A percentile compares a stretch with the other conserved stretches of the same genome.
Evolutionary conservation across 2,329 filamentous ascomycete species (phyloP).

Genomic region (Hypoxylon sp.): DNA sequence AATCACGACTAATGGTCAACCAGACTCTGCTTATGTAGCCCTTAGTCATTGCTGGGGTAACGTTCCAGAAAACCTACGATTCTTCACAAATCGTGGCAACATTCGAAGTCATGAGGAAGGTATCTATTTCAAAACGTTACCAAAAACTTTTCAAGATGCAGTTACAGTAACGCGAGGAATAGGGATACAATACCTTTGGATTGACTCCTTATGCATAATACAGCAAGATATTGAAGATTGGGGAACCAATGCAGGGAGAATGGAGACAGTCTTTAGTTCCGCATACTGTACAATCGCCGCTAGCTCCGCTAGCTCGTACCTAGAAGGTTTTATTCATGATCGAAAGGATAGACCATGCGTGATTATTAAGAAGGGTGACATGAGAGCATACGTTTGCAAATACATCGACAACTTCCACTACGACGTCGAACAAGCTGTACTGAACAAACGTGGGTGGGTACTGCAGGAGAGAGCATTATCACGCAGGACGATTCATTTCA

Average conservation of each 20-base stretch:
- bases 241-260: slow-evolving; percentile 17
- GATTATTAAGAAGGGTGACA: not conserved
- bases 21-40: slow-evolving; percentile 9
- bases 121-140: slow-evolving; percentile 15
- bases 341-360: slow-evolving; percentile 22
- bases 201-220: slow-evolving; percentile 23
- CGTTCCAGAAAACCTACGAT: not conserved
- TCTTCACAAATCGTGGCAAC: slow-evolving; percentile 9
- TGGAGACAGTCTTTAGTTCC: slow-evolving; percentile 40
- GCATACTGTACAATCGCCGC: slow-evolving; percentile 42
- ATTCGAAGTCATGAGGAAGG: not conserved
- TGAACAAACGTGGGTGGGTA: slow-evolving; percentile 42
- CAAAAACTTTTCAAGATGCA: slow-evolving; percentile 17
- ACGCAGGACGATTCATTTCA: slow-evolving; percentile 38
- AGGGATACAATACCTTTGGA: slow-evolving; percentile 12
- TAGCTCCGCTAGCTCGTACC: slow-evolving; percentile 25
- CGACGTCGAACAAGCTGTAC: slow-evolving; percentile 31
- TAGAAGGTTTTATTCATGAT: slow-evolving; percentile 25
- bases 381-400: slow-evolving; percentile 28
- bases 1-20: slow-evolving; percentile 5
- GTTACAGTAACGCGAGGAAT: not conserved
- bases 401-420: slow-evolving; percentile 42
- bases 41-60: slow-evolving; percentile 32
- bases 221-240: slow-evolving; percentile 11
- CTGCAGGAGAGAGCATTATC: slow-evolving; percentile 43